Evolutionary conservation across 805 yeast species (phyloP).

Genomic region (Ogataea neopini): DNA sequence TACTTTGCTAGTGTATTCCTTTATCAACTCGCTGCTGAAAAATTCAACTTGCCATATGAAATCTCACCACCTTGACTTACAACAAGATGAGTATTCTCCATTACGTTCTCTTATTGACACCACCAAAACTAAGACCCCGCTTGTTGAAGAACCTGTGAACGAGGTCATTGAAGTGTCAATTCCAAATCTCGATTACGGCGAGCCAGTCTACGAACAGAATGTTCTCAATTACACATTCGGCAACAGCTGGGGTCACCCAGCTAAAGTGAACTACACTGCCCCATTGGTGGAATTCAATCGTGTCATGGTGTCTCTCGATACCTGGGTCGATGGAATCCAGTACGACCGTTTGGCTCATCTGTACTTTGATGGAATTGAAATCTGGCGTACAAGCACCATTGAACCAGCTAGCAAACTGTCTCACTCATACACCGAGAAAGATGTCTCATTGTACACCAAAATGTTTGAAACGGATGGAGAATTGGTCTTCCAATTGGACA

Average conservation of each 20-base stretch:
- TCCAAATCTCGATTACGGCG: conserved; percentile 33
- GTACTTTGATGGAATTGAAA: conserved; percentile 58
- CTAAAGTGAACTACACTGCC: conserved; percentile 40
- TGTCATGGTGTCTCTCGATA: conserved; percentile 54
- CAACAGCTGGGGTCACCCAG: conserved; percentile 61
- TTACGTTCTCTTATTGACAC: no score
- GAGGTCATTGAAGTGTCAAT: conserved; percentile 37
- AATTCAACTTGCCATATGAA: not conserved
- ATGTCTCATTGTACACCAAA: conserved; percentile 55
- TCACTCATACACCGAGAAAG: conserved; percentile 57
- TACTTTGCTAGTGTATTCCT: not conserved
- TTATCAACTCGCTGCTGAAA: not conserved
- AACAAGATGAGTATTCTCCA: no score
- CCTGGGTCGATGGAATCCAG: conserved; percentile 58
- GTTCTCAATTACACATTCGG: conserved; percentile 54
- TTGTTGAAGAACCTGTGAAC: conserved; percentile 10
- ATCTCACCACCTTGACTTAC: no score
- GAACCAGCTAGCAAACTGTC: conserved; percentile 63
- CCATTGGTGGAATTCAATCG: conserved; percentile 52
- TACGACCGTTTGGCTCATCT: conserved; percentile 67
- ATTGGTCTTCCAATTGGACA: conserved; percentile 63
- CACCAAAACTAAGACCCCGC: conserved; percentile 1
- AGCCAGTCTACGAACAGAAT: conserved; percentile 41
- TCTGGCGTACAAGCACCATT: conserved; percentile 85
- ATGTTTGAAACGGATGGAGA: conserved; percentile 48